These are phyloP conservation scores for Cotoneaster glaucophyllus DNA, from an alignment of 306 rosid genomes.

Conservation along the genomic window DNA sequence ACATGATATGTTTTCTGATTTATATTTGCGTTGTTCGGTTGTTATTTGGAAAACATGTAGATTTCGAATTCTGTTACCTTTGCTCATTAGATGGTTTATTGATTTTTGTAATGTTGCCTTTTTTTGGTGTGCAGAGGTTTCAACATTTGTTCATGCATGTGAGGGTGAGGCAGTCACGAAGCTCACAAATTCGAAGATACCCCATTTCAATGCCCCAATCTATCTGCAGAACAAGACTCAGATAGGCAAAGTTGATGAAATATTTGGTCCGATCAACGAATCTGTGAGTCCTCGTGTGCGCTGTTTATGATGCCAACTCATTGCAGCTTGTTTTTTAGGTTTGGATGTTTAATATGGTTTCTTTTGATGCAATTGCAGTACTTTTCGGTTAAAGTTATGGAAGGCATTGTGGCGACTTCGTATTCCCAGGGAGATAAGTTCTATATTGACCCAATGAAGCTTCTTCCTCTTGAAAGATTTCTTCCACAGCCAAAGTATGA, in stretches of 20 bases:
- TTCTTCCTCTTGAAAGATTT: conserved; percentile 90
- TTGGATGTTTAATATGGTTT: neutral
- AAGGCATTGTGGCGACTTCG: conserved; percentile 88
- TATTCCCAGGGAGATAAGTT: conserved; percentile 80
- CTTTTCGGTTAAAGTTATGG: conserved; percentile 84
- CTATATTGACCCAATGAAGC: conserved; percentile 84
- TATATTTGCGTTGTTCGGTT: neutral
- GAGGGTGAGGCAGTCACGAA: conserved; percentile 96
- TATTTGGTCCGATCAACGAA: conserved; percentile 53
- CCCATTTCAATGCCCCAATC: conserved; percentile 88
- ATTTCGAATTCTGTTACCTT: neutral
- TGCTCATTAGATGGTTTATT: neutral
- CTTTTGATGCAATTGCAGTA: conserved; percentile 39
- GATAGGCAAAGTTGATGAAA: conserved; percentile 97
- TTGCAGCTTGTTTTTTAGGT: neutral
- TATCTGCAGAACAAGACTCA: conserved; percentile 93
- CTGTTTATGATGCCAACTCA: neutral
- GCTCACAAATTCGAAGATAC: conserved; percentile 77
- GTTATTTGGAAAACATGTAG: neutral
- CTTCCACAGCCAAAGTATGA: conserved; percentile 93
- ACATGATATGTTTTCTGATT: neutral
- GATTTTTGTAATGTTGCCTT: neutral
- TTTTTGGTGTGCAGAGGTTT: conserved; percentile 51
- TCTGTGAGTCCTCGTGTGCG: conserved; percentile 28
- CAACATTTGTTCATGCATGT: conserved; percentile 76